Evolutionary conservation across 2,329 filamentous ascomycete species (phyloP), one percentile per base, ranked within the genome.

Genomic region (Metarhizium guizhouense): DNA sequence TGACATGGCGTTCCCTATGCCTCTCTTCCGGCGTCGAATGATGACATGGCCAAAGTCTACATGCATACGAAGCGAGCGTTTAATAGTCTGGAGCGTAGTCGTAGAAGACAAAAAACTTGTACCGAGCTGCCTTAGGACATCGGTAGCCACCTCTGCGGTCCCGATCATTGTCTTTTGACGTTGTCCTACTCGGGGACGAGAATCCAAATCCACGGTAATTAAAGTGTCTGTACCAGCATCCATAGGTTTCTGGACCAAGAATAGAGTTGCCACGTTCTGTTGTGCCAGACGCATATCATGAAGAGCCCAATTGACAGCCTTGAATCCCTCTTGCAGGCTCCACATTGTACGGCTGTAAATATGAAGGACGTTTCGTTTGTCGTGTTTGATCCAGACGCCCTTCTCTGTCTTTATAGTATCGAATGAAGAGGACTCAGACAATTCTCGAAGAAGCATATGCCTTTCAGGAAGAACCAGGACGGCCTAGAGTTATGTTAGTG

Each of bases 31-130:
- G 25, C 59, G 55, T 3, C 55, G 57, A 32, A 70, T 57, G 7
- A 60, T 60, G 1, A 72, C 42, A 13, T 60, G 61, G 2, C 70
- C 71, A 58, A 72, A 71, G 49, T 61, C 63, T 52, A 72, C 61
- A 2, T 65, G 60, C 64, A 73, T 67, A 20, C 57, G 63, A 36
- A 72, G 56, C 1, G 59, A 54, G 36, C 65, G 60, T 6, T 58
- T 59, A 11, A 67, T 42, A 11, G 61, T 58, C 52, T 62, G 64
- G 5, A 72, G 45, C 0, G 61, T 55, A 14, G 67, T 62, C 10
- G 60, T 60, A 2, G 65, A 60, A 4, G 58, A 51, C 20, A 4
- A 6, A 38, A 57, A 57, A 29, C 29, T 36, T 18, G 29, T 13
- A 25, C 30, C 10, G 38, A 57, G 29, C 49, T 55, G 38, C n/a